Percentiles rank a stretch among this genome's conserved stretches.
phyloP scores from a whole-genome alignment of 805 yeast species.

The Starmerella sirachaensis region DNA sequence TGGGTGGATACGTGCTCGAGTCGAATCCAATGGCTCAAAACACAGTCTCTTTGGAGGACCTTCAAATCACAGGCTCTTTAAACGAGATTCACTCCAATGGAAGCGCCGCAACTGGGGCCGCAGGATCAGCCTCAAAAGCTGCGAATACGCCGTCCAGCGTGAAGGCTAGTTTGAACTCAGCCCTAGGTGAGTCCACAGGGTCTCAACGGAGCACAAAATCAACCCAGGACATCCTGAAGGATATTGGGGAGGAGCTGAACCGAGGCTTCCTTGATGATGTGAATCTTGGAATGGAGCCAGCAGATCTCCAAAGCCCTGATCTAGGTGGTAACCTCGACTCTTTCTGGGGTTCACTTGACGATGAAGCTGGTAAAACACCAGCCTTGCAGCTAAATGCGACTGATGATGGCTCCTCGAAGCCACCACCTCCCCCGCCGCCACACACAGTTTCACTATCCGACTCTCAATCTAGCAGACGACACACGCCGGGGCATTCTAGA shows the following conservation, averaged over 20 bases:
- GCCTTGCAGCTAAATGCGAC: not conserved
- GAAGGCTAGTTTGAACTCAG: not conserved
- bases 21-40: constrained; percentile 1
- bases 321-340: constrained; percentile 4
- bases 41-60: too few relatives aligned
- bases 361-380: not conserved
- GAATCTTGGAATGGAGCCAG: constrained; percentile 14
- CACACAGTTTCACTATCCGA: constrained; percentile 19
- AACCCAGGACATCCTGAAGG: constrained; percentile 24
- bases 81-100: too few relatives aligned
- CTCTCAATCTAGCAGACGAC: constrained; percentile 10
- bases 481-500: too few relatives aligned
- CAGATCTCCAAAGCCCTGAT: constrained; percentile 15
- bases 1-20: constrained; percentile 2
- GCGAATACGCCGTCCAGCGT: not conserved
- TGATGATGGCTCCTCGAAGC: constrained; percentile 2
- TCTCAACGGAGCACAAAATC: constrained; percentile 17
- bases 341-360: not conserved
- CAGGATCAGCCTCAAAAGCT: too few relatives aligned
- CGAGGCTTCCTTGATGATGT: constrained; percentile 17
- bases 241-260: constrained; percentile 23
- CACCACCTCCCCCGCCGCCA: constrained; percentile 31
- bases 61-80: too few relatives aligned
- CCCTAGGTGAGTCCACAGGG: constrained; percentile 1
- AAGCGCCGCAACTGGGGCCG: too few relatives aligned